Base-by-base conservation (phyloP, 768 basidiomycete species). In the Rhodotorula toruloides region DNA sequence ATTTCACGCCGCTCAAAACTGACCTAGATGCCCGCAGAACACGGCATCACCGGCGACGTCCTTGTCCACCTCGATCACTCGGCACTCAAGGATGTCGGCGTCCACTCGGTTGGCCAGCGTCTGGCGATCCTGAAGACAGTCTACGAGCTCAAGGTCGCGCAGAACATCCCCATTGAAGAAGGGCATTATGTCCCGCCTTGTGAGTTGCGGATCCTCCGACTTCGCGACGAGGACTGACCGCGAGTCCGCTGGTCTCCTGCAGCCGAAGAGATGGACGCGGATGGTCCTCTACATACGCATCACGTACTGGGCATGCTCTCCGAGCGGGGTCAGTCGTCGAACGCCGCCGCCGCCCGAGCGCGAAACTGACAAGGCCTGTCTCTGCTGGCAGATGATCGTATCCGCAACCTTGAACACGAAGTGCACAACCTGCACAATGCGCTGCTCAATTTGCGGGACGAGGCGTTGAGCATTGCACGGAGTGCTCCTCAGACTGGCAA, bases 161-260 rank as follows among this genome's bases (percentile, higher is more conserved):
- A 93, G 74, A 85, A 85, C 68, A 81, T 99, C 57, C 85, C 88
- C 43, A 85, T 93, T 71, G 89, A 90, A 64, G 80, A 87, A 44
- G 87, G 88, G 68, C 83, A 90, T 73, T 96, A 91, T 76, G 83
- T 92, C 21, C 91, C 92, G 14, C 90, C 90, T 63, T 92, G 91
- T 91, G 75, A 27, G 58, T 58, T 10, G 16, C 13, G 32, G 25
- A 25, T 19, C 27, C 19, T 29, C 31, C 31, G 3, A 32, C 7
- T 22, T 12, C 25, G 10, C 32, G n/a, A 46, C 19, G 50, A 39
- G 47, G 8, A 25, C 56, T 62, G 34, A 49, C 31, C 25, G 31
- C 27, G 10, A 9, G 10, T 34, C 4, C 16, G 4, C 54, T 5
- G 32, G 19, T 11, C 19, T 22, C 31, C 7, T 25, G 16, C 44